Conservation (phyloP, 208 protist species). For the Trypanosoma lewisi region DNA sequence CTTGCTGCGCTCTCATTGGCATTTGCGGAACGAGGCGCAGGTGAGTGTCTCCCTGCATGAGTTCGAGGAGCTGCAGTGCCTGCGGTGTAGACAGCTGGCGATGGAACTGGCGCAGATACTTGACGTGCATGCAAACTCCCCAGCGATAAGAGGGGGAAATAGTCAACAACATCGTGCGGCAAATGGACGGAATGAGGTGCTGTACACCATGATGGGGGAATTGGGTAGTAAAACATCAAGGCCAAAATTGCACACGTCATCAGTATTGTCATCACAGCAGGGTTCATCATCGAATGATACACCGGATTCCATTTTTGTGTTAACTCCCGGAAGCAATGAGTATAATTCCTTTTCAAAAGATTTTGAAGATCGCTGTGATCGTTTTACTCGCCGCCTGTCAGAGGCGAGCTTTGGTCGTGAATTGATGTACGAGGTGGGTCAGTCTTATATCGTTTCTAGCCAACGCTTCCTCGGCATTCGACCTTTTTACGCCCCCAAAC, state of each 20-base stretch:
- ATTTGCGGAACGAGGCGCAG: slow-evolving; percentile 76
- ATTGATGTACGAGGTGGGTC: slow-evolving; percentile 73
- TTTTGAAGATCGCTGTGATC: slow-evolving; percentile 74
- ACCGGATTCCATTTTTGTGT: slow-evolving; percentile 33
- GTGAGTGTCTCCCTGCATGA: slow-evolving; percentile 81
- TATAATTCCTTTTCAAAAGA: slow-evolving; percentile 77
- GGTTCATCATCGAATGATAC: background rate
- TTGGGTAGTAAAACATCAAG: slow-evolving; percentile 20
- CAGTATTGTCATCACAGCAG: slow-evolving; percentile 15
- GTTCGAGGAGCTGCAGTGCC: slow-evolving; percentile 79
- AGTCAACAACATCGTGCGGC: background rate
- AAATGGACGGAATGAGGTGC: slow-evolving; percentile 18
- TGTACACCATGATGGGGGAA: slow-evolving; percentile 41
- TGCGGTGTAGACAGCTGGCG: slow-evolving; percentile 68
- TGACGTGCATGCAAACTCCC: slow-evolving; percentile 71
- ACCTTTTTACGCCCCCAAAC: slow-evolving; percentile 82
- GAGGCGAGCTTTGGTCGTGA: slow-evolving; percentile 81
- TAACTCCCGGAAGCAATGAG: slow-evolving; percentile 55
- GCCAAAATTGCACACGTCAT: background rate
- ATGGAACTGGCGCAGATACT: slow-evolving; percentile 63
- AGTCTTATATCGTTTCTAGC: slow-evolving; percentile 70
- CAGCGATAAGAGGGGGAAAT: slow-evolving; percentile 5
- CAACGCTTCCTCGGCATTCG: slow-evolving; percentile 78
- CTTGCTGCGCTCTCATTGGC: slow-evolving; percentile 78
- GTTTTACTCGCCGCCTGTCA: slow-evolving; percentile 42